phyloP scores from a whole-genome alignment of 108 stramenopile species.

The Cyclotella cryptica region DNA sequence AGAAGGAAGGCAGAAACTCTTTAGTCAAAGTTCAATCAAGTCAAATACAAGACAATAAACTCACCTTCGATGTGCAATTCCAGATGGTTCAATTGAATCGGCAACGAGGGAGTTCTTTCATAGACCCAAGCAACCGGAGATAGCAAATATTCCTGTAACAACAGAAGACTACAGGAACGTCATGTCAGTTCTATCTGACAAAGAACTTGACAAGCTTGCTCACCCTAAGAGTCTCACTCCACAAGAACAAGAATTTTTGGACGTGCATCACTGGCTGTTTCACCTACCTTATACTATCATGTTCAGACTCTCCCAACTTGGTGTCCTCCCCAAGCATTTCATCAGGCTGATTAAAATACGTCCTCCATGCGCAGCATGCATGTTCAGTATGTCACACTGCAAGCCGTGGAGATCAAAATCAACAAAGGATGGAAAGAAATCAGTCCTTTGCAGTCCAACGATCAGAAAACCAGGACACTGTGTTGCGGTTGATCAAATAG shows the following conservation, averaged over 20 bases:
- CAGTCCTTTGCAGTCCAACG: not conserved
- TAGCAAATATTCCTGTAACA: not conserved
- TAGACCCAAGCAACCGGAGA: not conserved
- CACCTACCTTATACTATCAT: slow-evolving; percentile 14
- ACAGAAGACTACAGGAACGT: not conserved
- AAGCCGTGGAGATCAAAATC: slow-evolving; percentile 2
- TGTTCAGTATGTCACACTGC: not conserved
- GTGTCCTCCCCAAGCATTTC: slow-evolving; percentile 4
- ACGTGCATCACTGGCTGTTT: slow-evolving; percentile 10
- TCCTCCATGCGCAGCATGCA: slow-evolving; percentile 12
- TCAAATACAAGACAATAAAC: not conserved
- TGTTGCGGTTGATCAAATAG: slow-evolving; percentile 35
- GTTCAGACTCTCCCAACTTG: slow-evolving; percentile 3
- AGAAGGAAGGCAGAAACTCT: not conserved
- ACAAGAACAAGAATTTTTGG: slow-evolving; percentile 14
- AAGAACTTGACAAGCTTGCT: not conserved
- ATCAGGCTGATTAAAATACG: not conserved
- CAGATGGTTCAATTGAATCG: not conserved
- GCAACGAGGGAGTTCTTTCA: not conserved
- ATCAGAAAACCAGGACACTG: slow-evolving; percentile 8
- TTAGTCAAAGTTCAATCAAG: not conserved
- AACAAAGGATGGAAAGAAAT: slow-evolving; percentile 8
- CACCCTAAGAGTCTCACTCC: not conserved
- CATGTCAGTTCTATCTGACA: not conserved
- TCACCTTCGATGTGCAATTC: not conserved